These are phyloP conservation scores for Mycena olivaceomarginata DNA, from an alignment of 768 basidiomycete genomes.

Conservation along the genomic window DNA sequence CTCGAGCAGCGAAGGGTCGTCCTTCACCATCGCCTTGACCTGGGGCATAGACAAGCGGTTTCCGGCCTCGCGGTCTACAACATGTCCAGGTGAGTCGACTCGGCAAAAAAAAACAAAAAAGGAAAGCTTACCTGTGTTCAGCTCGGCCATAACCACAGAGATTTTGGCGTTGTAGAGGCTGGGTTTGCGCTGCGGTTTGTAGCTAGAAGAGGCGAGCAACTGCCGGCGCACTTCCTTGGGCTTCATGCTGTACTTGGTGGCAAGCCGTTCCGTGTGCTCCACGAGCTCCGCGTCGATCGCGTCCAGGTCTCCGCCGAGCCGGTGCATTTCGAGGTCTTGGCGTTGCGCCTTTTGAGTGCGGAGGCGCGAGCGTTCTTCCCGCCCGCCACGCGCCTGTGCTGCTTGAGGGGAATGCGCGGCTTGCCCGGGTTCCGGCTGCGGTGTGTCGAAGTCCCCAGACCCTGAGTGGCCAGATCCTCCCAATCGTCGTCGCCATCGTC, in stretches of 20 bases:
- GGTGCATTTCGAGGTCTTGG: constrained; percentile 4
- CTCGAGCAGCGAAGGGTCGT: not conserved
- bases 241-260: constrained; percentile 8
- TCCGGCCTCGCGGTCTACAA: not conserved
- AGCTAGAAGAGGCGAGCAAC: not conserved
- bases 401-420: not conserved
- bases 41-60: not conserved
- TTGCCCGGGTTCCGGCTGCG: not conserved
- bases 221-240: constrained; percentile 1
- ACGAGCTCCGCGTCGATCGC: not conserved
- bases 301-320: not conserved
- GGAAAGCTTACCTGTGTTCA: constrained; percentile 5
- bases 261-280: not conserved
- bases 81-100: not conserved
- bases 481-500: constrained; percentile 3
- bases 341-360: not conserved
- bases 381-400: constrained; percentile 1
- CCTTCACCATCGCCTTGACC: not conserved
- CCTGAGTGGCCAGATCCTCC: not conserved
- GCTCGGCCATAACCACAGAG: not conserved
- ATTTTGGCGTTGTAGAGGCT: no score
- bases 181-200: no score
- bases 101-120: not conserved
- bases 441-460: constrained; percentile 6
- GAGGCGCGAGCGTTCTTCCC: constrained; percentile 10